Base-by-base conservation (phyloP, 345 rosid genomes). In the Syzygium jambos region DNA sequence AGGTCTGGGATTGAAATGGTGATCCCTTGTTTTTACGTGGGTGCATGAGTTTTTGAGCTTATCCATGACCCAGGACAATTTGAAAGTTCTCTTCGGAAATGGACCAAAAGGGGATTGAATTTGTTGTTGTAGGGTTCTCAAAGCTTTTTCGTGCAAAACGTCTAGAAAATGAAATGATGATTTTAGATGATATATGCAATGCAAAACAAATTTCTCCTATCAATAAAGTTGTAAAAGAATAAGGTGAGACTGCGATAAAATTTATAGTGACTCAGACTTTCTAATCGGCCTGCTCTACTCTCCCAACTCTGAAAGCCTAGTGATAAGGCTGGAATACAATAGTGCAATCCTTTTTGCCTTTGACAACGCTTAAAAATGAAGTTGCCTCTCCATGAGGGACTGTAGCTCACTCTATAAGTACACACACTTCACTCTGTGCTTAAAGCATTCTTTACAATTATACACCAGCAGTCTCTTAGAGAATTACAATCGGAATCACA, bases 231-330 rank as follows among this genome's bases (percentile, higher is more conserved):
- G 7, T 43, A 43, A 43, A 43, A 43, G 7, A 43, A 43, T 6
- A 43, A 43, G 46, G 46, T 5, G 11, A 57, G 63, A 57, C 25
- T 10, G 3, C 10, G 63, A 57, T 9, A 12, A 57, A 57, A 57
- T 57, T 23, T 57, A 57, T 4, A 0, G 0, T 57, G 13, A 5
- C 10, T 57, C 0, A 11, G n/a, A 57, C 1, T 57, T 57, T 57
- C 23, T 2, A 56, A 56, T 23, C 2, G 14, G 25, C 61, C 2
- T 22, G 23, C 63, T 57, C n/a, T n/a, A 57, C 29, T 57, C 63
- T 57, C 14, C 2, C 0, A 2, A 0, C 63, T 57, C 63, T 23
- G 14, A 7, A 0, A 14, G 5, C 38, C 38, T 29, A 7, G 29
- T 63, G 41, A 63, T 5, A 7, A 61, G 17, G 77, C 77, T 63